Evolutionary conservation across 495 filamentous ascomycete genomes (phyloP).

Genomic region (Lasiosphaeriaceae sp.): DNA sequence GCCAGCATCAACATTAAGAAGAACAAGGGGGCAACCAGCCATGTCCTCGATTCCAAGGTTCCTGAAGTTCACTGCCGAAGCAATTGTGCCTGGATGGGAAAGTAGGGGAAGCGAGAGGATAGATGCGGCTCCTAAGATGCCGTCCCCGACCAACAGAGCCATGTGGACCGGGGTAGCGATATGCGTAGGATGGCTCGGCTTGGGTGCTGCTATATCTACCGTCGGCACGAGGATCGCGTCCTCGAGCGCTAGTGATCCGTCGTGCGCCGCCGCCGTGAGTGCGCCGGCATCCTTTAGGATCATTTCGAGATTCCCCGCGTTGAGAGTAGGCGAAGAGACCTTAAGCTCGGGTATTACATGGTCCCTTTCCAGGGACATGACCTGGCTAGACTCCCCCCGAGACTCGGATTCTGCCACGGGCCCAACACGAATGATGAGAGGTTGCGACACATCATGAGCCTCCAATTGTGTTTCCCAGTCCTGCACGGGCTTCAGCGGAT

Average conservation of each 20-base stretch:
- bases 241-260: conserved; percentile 30
- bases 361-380: conserved; percentile 22
- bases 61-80: conserved; percentile 40
- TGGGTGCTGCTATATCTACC: conserved; percentile 61
- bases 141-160: conserved; percentile 69
- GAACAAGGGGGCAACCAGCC: conserved; percentile 29
- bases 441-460: conserved; percentile 34
- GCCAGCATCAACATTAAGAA: conserved; percentile 43
- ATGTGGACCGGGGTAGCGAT: conserved; percentile 84
- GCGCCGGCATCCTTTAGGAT: conserved; percentile 60
- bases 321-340: conserved; percentile 66
- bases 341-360: conserved; percentile 42
- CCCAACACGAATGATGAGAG: conserved; percentile 45
- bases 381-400: neutral
- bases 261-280: conserved; percentile 28
- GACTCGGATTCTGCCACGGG: conserved; percentile 10
- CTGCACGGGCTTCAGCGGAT: conserved; percentile 62
- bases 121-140: conserved; percentile 44
- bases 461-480: conserved; percentile 70
- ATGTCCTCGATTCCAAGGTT: conserved; percentile 31
- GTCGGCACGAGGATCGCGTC: conserved; percentile 69
- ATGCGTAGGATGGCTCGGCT: conserved; percentile 54
- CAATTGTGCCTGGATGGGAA: conserved; percentile 31
- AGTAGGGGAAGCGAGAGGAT: conserved; percentile 35
- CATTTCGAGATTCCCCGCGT: conserved; percentile 70